Conservation (phyloP, 2,329 filamentous ascomycete genomes). For the Aspergillus caelatus region DNA sequence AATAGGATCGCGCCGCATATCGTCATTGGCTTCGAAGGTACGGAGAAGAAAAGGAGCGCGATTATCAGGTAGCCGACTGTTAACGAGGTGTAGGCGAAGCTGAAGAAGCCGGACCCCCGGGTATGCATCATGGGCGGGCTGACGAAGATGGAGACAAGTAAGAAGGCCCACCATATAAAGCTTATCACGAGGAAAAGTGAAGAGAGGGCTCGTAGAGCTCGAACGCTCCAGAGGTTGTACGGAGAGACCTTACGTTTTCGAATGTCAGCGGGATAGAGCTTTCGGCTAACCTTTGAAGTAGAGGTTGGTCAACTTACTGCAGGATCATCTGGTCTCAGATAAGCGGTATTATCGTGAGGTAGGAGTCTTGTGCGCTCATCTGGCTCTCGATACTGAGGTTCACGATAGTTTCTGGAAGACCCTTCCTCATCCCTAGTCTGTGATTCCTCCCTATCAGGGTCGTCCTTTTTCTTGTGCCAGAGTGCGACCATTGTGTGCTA, state of each 20-base stretch:
- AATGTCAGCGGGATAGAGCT: neutral
- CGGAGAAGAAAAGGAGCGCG: conserved; percentile 81
- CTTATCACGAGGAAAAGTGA: conserved; percentile 73
- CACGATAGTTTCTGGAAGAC: neutral
- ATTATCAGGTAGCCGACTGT: conserved; percentile 75
- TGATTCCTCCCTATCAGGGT: neutral
- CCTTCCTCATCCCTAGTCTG: neutral
- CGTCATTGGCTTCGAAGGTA: conserved; percentile 78
- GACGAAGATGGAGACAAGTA: conserved; percentile 88
- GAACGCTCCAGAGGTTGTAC: conserved; percentile 92
- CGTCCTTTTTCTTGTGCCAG: conserved; percentile 4
- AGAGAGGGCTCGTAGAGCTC: conserved; percentile 76
- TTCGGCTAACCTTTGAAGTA: neutral
- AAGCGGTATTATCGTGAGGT: conserved; percentile 64
- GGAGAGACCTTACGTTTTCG: conserved; percentile 65
- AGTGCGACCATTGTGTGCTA: conserved; percentile 5
- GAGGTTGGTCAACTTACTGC: conserved; percentile 58
- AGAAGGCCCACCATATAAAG: conserved; percentile 89
- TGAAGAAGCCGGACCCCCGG: conserved; percentile 88
- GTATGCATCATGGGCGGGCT: conserved; percentile 85
- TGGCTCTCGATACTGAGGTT: conserved; percentile 43
- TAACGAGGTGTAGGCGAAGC: conserved; percentile 80
- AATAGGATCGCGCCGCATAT: conserved; percentile 71
- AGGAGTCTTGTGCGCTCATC: conserved; percentile 70
- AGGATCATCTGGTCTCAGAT: conserved; percentile 77